A percentile compares a stretch with the other conserved stretches of the same genome.
These are phyloP conservation scores for Globisporangium cederbergense DNA, from an alignment of 352 stramenopile genomes.

Conservation along the genomic window DNA sequence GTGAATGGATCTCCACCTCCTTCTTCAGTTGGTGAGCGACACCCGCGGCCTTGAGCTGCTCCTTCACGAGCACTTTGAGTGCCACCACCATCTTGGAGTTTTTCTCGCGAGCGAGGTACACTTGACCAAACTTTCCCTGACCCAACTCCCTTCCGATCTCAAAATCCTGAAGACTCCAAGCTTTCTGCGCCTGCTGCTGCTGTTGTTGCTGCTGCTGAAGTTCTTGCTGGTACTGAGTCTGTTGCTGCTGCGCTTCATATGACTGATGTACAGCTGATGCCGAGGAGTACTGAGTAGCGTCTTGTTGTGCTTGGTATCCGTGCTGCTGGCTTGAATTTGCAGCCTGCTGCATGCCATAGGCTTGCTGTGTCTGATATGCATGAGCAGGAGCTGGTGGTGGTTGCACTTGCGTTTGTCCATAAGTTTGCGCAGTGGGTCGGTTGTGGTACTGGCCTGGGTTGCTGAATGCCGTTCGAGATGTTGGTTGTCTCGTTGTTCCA, in stretches of 20 bases:
- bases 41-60: slow-evolving; percentile 60
- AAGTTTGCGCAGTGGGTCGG: slow-evolving; percentile 2
- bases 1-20: slow-evolving; percentile 91
- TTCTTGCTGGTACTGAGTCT: slow-evolving; percentile 19
- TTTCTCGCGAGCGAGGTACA: slow-evolving; percentile 88
- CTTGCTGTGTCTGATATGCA: slow-evolving; percentile 28
- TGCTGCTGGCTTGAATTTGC: neutral
- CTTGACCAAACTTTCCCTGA: slow-evolving; percentile 86
- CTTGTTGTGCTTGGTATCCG: slow-evolving; percentile 4
- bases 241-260: slow-evolving; percentile 1
- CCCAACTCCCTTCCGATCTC: slow-evolving; percentile 82
- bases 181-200: slow-evolving; percentile 27
- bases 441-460: slow-evolving; percentile 6
- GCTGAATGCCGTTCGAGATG: neutral
- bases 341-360: slow-evolving; percentile 20
- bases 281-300: neutral
- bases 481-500: slow-evolving; percentile 4
- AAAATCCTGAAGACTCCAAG: slow-evolving; percentile 87
- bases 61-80: slow-evolving; percentile 90
- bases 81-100: slow-evolving; percentile 74
- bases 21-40: slow-evolving; percentile 81
- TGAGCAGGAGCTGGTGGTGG: slow-evolving; percentile 24
- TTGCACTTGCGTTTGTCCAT: neutral
- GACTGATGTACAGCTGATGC: neutral
- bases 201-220: slow-evolving; percentile 20